Percentiles rank a stretch among this genome's conserved stretches.
Conservation (phyloP, 2,329 filamentous ascomycete species). For the Hypoxylon sp. region DNA sequence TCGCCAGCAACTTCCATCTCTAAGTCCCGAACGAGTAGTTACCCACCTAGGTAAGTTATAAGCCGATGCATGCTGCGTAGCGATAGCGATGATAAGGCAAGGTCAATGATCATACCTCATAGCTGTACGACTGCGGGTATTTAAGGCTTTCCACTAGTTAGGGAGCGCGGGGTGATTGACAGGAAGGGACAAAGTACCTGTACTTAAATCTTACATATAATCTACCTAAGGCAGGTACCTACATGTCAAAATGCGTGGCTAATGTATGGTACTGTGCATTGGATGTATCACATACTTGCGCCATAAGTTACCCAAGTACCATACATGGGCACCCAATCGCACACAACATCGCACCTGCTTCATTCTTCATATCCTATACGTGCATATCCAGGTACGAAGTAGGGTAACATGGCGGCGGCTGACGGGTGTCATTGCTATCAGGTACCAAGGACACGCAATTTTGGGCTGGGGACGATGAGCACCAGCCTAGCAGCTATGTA, state of each 20-base stretch:
- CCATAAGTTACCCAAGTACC: constrained; percentile 5
- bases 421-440: constrained; percentile 36
- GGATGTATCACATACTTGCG: constrained; percentile 17
- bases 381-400: constrained; percentile 39
- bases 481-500: constrained; percentile 7
- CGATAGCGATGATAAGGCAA: constrained; percentile 30
- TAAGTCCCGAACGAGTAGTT: constrained; percentile 15
- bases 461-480: constrained; percentile 10
- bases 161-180: constrained; percentile 40
- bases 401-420: constrained; percentile 41
- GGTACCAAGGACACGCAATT: constrained; percentile 33
- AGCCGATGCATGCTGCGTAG: constrained; percentile 18
- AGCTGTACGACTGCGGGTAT: constrained; percentile 42
- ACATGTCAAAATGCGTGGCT: constrained; percentile 21
- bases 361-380: constrained; percentile 14
- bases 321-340: background rate
- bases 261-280: constrained; percentile 21
- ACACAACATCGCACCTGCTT: constrained; percentile 28
- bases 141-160: constrained; percentile 31
- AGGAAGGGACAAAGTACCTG: constrained; percentile 3
- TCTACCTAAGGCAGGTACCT: constrained; percentile 17
- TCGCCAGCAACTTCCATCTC: constrained; percentile 28
- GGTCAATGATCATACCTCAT: constrained; percentile 18
- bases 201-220: constrained; percentile 12
- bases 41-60: constrained; percentile 40